Evolutionary conservation across 176 grass and related monocot species (phyloP).

Genomic region (Lolium perenne): DNA sequence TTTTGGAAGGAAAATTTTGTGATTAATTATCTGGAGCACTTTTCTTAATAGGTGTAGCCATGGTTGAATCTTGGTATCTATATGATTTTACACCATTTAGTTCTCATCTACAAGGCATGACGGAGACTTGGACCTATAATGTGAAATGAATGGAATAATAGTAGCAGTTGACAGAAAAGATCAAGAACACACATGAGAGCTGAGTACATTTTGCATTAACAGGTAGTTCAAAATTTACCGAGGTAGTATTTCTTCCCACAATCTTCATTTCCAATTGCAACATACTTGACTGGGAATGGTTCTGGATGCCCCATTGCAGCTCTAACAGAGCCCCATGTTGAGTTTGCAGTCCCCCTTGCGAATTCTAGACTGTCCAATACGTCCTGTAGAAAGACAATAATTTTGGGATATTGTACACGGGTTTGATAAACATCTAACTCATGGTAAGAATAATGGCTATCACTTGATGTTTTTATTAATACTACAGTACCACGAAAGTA

Average conservation of each 20-base stretch:
- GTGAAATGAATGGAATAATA: conserved; percentile 15
- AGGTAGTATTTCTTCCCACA: conserved; percentile 74
- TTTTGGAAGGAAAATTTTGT: not conserved
- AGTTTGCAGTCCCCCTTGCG: conserved; percentile 75
- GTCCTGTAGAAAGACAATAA: conserved; percentile 56
- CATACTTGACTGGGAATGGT: conserved; percentile 88
- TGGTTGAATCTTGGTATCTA: not conserved
- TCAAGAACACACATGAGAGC: not conserved
- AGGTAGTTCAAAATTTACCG: conserved; percentile 42
- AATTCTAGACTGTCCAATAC: conserved; percentile 91
- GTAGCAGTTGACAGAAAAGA: not conserved
- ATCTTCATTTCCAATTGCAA: conserved; percentile 97
- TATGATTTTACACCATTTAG: conserved; percentile 14
- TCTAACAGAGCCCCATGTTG: conserved; percentile 94
- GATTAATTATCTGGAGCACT: not conserved
- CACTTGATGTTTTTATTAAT: not conserved
- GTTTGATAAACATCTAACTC: not conserved
- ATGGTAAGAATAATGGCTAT: not conserved
- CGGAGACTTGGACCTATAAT: not conserved
- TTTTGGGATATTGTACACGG: not conserved
- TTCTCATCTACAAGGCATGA: conserved; percentile 19
- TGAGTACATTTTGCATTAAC: conserved; percentile 2
- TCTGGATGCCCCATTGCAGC: conserved; percentile 93
- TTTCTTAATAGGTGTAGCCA: not conserved
- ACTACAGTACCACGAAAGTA: conserved; percentile 1